Conservation (phyloP, 2,329 filamentous ascomycete genomes). For the Stenocarpella maydis region DNA sequence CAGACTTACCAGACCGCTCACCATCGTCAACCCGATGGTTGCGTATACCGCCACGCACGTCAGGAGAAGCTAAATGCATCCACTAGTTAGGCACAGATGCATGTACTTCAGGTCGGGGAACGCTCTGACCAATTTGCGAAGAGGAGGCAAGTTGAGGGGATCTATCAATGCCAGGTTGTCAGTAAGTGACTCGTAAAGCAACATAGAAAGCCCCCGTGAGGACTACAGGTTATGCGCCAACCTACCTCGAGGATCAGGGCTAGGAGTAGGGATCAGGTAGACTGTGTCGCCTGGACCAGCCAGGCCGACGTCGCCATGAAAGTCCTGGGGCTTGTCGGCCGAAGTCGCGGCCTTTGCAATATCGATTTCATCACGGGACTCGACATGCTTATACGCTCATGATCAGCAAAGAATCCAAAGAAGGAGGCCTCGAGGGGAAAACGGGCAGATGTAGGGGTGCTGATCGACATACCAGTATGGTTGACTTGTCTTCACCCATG, state of each 20-base stretch:
- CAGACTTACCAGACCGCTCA: constrained; percentile 1
- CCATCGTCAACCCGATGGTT: constrained; percentile 6
- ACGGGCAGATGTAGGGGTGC: too few species aligned
- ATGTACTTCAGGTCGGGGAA: too few species aligned
- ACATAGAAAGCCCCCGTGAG: too few species aligned
- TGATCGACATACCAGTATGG: background rate
- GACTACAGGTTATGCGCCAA: too few species aligned
- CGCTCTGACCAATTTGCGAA: constrained; percentile 3
- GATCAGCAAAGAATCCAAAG: background rate
- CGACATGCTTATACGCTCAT: background rate
- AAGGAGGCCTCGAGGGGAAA: too few species aligned
- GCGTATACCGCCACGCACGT: background rate
- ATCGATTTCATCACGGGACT: constrained; percentile 9
- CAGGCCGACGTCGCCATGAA: constrained; percentile 24
- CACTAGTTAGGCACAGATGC: background rate
- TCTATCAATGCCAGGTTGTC: background rate
- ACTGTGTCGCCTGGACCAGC: constrained; percentile 6
- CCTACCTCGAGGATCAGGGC: constrained; percentile 2
- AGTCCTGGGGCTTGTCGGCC: constrained; percentile 7
- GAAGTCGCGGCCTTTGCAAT: background rate
- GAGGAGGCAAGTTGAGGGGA: constrained; percentile 3
- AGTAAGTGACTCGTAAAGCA: background rate
- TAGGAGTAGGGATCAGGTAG: constrained; percentile 23
- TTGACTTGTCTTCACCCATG: constrained; percentile 18
- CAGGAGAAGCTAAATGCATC: background rate